These are phyloP conservation scores for Termitomyces sp. DNA, from an alignment of 768 basidiomycete species.

Conservation along the genomic window DNA sequence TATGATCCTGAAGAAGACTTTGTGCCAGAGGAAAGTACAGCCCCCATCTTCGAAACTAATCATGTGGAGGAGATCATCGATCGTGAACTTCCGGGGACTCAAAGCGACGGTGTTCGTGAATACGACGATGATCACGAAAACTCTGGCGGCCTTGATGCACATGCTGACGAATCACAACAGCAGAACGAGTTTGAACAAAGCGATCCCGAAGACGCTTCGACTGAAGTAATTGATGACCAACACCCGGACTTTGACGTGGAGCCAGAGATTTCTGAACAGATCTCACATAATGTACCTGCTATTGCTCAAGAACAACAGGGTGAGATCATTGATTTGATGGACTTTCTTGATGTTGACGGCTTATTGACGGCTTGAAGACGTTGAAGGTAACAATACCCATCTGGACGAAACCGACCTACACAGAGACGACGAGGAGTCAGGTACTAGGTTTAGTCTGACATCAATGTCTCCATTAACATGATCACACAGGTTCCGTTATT, in stretches of 20 bases:
- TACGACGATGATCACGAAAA: not conserved
- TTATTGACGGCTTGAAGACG: not conserved
- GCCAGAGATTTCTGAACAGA: not conserved
- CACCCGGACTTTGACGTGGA: not conserved
- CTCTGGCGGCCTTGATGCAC: not conserved
- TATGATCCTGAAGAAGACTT: not conserved
- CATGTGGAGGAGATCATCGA: not conserved
- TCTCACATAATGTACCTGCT: not conserved
- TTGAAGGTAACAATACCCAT: not conserved
- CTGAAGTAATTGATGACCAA: not conserved
- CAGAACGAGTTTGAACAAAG: not conserved
- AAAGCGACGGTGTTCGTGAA: not conserved
- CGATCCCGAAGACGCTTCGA: not conserved
- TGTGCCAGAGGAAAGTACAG: not conserved
- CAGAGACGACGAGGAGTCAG: not conserved
- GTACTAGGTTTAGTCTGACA: not conserved
- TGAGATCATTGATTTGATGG: not conserved
- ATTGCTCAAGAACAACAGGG: not conserved
- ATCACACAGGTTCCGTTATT: not conserved
- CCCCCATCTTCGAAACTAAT: not conserved
- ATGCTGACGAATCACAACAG: not conserved
- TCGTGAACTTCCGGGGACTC: not conserved
- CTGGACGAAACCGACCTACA: not conserved
- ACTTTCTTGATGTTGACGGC: not conserved
- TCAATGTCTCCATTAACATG: not conserved